A percentile compares a stretch with the other conserved stretches of the same genome.
Evolutionary conservation across 75 land plant genomes (phyloP).

Genomic region (Selaginella moellendorffii): DNA sequence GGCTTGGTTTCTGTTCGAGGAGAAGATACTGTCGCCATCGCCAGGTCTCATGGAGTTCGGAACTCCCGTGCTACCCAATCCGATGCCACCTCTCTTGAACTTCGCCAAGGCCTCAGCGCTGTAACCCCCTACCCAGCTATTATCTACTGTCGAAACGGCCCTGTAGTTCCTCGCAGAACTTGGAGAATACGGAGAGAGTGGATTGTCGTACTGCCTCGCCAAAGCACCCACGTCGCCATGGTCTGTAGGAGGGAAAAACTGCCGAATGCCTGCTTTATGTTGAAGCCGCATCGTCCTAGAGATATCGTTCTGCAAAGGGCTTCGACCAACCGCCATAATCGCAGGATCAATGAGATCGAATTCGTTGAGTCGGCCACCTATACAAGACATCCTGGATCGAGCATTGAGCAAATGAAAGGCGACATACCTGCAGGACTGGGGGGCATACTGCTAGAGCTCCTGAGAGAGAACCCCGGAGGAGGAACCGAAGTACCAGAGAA

Average conservation of each 20-base stretch:
- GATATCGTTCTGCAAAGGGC: background rate
- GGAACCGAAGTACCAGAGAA: constrained; percentile 43
- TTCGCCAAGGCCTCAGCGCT: background rate
- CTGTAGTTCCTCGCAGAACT: background rate
- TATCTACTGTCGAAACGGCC: background rate
- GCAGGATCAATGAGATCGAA: constrained; percentile 44
- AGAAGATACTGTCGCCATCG: background rate
- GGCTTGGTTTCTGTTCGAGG: background rate
- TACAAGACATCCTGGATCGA: background rate
- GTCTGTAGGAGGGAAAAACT: background rate
- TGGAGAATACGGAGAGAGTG: background rate
- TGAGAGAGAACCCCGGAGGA: constrained; percentile 54
- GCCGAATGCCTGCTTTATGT: background rate
- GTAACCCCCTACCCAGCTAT: background rate
- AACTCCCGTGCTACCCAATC: background rate
- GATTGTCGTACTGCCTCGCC: background rate
- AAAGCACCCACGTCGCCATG: background rate
- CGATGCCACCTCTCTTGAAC: constrained; percentile 1
- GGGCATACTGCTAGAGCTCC: constrained; percentile 23
- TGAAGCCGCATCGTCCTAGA: background rate
- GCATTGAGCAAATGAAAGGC: no score
- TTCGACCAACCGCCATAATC: constrained; percentile 46
- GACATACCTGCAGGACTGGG: background rate
- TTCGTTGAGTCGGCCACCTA: constrained; percentile 17
- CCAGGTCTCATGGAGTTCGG: background rate